Base-by-base conservation (phyloP, 2,329 filamentous ascomycete species). In the Cytospora leucostoma region DNA sequence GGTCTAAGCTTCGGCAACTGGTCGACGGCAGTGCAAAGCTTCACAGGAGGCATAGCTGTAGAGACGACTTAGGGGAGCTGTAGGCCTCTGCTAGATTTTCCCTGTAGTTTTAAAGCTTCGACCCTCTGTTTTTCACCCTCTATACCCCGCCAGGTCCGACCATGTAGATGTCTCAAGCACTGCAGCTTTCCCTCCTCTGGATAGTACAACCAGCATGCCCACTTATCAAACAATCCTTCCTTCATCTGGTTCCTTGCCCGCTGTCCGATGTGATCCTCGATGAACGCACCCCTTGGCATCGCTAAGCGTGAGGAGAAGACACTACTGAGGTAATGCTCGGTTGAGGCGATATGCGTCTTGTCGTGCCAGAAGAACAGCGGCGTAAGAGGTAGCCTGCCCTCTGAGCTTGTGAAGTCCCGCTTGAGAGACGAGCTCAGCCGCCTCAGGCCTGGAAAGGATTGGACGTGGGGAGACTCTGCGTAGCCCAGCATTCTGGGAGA, bases 281-380 rank as follows among this genome's bases (percentile, higher is more conserved):
- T 85, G 67, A 85, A 85, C 7, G 79, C 80, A 0, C 83, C 83
- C 0, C 82, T 74, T 5, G 77, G 71, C 67, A 85, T 77, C 1
- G 83, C 80, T 17, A 84, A 68, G 1, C 82, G 75, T 0, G 75
- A 78, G 0, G 82, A 78, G 56, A 85, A 85, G 1, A 85, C 78
- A 0, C 78, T 74, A 0, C 72, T 68, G 0, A 84, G 74, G 61
- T 85, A 85, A 66, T 85, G 83, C 1, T 72, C 67, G 0, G 75
- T 78, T 4, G 76, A 78, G 1, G 79, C 82, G 2, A 85, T 64
- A 62, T 85, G 83, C 0, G 83, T 82, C 67, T 85, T 85, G 65
- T 85, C 83, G 61, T 85, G 82, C 83, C 83, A 85, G 68, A 85
- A 84, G 72, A 84, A 85, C 60, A 85, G 75, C 0, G 83, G 83